Evolutionary conservation across 331 rosid genomes (phyloP), one percentile per base, ranked within the genome.

Genomic region (Rhamnella rubrinervis): DNA sequence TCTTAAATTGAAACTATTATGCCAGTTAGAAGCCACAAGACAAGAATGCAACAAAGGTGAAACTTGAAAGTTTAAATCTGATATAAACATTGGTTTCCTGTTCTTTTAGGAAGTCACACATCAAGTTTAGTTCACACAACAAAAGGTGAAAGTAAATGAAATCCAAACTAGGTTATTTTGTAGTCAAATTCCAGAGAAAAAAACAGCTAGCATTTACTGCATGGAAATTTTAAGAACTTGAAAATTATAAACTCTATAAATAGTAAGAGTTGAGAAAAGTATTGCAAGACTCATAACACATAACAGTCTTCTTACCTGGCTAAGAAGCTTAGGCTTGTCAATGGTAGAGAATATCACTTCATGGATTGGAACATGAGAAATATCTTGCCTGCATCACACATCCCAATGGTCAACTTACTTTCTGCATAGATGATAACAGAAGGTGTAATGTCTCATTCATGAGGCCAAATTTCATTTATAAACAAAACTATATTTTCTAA

Each of bases 311-410:
- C 62, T 44, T 71, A 91, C 98, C 96, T 93, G 98, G 86, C 98
- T 93, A 71, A 93, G 91, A 77, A 91, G 92, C 91, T 93, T 93
- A 57, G 98, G 96, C 85, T 84, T 93, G 87, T 93, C 98, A 69
- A 86, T 67, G 8, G 95, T 81, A 65, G 96, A 91, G 87, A 93
- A 93, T 81, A 93, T 87, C 62, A 93, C 88, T 91, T 93, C 98
- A 67, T 93, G 95, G 56, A 86, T 76, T 2, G 84, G 88, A 51
- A 80, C 65, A 59, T 49, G 63, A 65, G 84, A 63, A 77, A 38
- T 59, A 63, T 86, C 92, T 68, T 78, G 85, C 91, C 98, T 93
- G 97, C 85, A 84, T 75, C 64, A 76, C 63, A 71, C 68, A 70
- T 63, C 37, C 75, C 55, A 40, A 40, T 23, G 16, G 74, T 76